These are phyloP conservation scores for Tetrastigma voinierianum DNA, from an alignment of 164 flowering plant genomes.

Conservation along the genomic window DNA sequence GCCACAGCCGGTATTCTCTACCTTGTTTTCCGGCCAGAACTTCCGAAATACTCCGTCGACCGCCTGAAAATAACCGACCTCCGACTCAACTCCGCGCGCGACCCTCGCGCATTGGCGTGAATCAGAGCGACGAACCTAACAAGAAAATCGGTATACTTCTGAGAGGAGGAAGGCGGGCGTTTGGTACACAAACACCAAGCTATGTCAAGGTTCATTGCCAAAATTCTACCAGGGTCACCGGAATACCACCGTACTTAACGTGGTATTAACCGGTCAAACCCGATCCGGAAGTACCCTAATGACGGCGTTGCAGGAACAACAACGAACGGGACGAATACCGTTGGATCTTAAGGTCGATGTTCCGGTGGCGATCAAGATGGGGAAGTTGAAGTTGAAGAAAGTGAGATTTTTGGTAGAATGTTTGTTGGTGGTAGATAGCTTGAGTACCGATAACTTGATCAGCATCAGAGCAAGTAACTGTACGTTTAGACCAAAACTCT, in stretches of 20 bases:
- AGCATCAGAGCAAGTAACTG: slow-evolving; percentile 39
- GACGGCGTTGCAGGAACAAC: slow-evolving; percentile 38
- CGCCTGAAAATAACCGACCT: slow-evolving; percentile 42
- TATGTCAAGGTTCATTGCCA: slow-evolving; percentile 39
- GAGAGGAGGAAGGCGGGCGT: slow-evolving; percentile 69
- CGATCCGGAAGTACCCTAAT: slow-evolving; percentile 23
- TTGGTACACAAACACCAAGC: slow-evolving; percentile 31
- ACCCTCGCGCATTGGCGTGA: no score
- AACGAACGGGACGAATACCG: slow-evolving; percentile 40
- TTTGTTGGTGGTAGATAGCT: slow-evolving; percentile 38
- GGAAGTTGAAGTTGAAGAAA: slow-evolving; percentile 36
- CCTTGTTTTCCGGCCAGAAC: slow-evolving; percentile 68
- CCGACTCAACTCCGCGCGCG: slow-evolving; percentile 34
- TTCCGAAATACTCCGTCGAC: slow-evolving; percentile 74
- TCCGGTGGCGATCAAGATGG: slow-evolving; percentile 40
- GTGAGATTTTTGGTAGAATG: slow-evolving; percentile 38
- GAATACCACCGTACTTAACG: slow-evolving; percentile 31
- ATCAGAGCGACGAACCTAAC: slow-evolving; percentile 76
- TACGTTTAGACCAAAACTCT: slow-evolving; percentile 31
- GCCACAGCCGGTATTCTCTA: slow-evolving; percentile 47
- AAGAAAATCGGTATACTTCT: slow-evolving; percentile 80
- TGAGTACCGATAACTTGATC: slow-evolving; percentile 25
- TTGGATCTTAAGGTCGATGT: slow-evolving; percentile 35
- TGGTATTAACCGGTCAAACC: slow-evolving; percentile 24
- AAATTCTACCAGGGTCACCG: no score